phyloP scores from a whole-genome alignment of 345 rosid genomes.

The Eutrema japonicum region DNA sequence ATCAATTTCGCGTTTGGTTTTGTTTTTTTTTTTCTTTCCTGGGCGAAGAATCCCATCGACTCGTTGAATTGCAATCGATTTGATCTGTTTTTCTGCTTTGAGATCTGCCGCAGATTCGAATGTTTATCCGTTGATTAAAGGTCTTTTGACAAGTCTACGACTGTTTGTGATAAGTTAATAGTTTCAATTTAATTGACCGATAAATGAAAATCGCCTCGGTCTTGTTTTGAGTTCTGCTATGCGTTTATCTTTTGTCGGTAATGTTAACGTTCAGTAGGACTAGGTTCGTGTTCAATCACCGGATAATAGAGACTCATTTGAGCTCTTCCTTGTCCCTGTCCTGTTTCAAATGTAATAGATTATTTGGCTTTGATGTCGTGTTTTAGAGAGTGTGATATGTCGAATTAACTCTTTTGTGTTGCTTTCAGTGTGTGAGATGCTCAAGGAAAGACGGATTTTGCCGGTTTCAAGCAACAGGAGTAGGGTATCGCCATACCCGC shows the following conservation, averaged over 20 bases:
- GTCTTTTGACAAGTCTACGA: constrained; percentile 4
- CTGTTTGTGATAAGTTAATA: constrained; percentile 40
- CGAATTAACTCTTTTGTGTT: constrained; percentile 15
- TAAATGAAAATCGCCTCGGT: background rate
- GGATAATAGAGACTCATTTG: background rate
- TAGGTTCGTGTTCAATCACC: background rate
- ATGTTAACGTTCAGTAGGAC: background rate
- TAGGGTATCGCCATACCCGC: constrained; percentile 59
- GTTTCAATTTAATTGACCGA: constrained; percentile 17
- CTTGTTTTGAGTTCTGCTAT: constrained; percentile 17
- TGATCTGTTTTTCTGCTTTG: constrained; percentile 32
- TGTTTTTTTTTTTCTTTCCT: background rate
- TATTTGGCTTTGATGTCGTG: background rate
- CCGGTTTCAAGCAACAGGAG: constrained; percentile 42
- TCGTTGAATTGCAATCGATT: constrained; percentile 28
- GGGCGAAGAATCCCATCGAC: background rate
- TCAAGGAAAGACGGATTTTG: constrained; percentile 52
- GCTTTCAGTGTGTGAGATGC: constrained; percentile 47
- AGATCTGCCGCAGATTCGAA: constrained; percentile 5
- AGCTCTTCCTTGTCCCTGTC: constrained; percentile 3
- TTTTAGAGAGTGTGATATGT: background rate
- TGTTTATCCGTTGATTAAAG: constrained; percentile 12
- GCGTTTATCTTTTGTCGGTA: background rate
- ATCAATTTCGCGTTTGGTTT: constrained; percentile 16
- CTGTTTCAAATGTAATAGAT: background rate